A percentile compares a stretch with the other conserved stretches of the same genome.
Evolutionary conservation across 306 rosid species (phyloP).

Genomic region (Boehmeria nivea): DNA sequence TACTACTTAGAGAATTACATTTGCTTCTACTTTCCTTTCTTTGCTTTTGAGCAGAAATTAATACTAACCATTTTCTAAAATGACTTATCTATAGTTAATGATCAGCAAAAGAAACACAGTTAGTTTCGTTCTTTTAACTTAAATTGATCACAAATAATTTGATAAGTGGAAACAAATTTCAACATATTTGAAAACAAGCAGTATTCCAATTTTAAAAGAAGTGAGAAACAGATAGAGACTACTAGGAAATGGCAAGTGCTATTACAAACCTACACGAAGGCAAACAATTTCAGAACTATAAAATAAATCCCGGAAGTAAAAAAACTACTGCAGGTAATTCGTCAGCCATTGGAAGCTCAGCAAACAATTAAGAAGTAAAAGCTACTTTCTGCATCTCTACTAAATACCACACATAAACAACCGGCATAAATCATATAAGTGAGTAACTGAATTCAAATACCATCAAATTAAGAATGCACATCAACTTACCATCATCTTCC

Average conservation of each 20-base stretch:
- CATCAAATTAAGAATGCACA: background rate
- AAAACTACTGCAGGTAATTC: no score
- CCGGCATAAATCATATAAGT: background rate
- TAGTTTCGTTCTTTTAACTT: background rate
- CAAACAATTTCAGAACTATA: no score
- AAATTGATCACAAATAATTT: no score
- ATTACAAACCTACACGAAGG: no score
- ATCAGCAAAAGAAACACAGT: constrained; percentile 1
- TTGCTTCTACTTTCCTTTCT: background rate
- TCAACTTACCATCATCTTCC: constrained; percentile 97
- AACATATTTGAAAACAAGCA: no score
- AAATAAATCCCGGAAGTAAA: no score
- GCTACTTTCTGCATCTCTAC: background rate
- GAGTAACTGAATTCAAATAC: background rate
- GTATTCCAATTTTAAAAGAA: no score
- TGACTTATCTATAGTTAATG: background rate
- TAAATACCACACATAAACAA: background rate
- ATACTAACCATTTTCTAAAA: background rate
- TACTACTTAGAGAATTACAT: background rate
- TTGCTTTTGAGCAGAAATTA: background rate
- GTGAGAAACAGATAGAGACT: no score
- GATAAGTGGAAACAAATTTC: background rate
- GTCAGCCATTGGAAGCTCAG: no score
- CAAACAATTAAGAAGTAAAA: no score
- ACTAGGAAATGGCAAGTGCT: no score